phyloP scores from a whole-genome alignment of 331 rosid genomes.

The Malus hybrid region DNA sequence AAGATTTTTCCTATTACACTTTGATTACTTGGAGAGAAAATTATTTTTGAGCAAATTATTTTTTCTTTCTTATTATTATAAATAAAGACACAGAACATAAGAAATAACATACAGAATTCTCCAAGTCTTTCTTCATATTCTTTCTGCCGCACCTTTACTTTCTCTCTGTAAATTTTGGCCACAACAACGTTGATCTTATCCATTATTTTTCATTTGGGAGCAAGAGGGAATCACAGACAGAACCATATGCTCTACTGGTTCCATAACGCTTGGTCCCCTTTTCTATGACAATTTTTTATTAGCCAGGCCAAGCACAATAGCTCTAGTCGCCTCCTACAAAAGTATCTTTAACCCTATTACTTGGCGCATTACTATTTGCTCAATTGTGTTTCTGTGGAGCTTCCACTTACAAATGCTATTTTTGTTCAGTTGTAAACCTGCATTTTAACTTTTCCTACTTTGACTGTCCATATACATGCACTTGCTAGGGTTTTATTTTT shows the following conservation, averaged over 20 bases:
- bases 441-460: neutral
- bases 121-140: too few relatives aligned
- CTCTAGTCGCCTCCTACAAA: neutral
- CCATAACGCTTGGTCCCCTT: slow-evolving; percentile 36
- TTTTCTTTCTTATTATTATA: too few relatives aligned
- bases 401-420: neutral
- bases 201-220: neutral
- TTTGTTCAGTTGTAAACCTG: neutral
- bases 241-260: slow-evolving; percentile 39
- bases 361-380: slow-evolving; percentile 20
- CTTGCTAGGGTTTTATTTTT: neutral
- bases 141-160: too few relatives aligned
- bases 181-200: neutral
- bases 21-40: too few relatives aligned
- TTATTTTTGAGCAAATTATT: too few relatives aligned
- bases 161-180: neutral
- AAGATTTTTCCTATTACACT: too few relatives aligned
- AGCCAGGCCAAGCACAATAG: neutral
- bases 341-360: slow-evolving; percentile 8
- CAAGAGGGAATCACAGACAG: slow-evolving; percentile 45
- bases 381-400: neutral
- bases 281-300: slow-evolving; percentile 38
- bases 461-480: neutral
- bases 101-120: too few relatives aligned
- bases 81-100: too few relatives aligned